phyloP scores from a whole-genome alignment of 495 filamentous ascomycete species.

The Neurospora hispaniola region DNA sequence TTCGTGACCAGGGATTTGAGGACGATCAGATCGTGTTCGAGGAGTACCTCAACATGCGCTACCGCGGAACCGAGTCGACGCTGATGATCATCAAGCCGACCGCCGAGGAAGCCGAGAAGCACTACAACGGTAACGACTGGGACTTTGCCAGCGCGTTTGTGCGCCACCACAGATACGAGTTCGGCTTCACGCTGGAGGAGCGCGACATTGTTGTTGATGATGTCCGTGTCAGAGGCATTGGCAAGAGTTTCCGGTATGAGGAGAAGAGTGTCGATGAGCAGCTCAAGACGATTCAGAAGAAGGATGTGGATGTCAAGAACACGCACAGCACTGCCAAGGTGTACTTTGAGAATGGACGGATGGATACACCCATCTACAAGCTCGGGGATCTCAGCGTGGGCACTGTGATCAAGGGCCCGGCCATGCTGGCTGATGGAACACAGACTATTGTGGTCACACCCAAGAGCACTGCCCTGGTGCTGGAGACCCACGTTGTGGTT shows the following conservation, averaged over 20 bases:
- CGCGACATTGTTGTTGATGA: conserved; percentile 90
- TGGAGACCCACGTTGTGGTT: conserved; percentile 62
- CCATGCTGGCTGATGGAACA: conserved; percentile 86
- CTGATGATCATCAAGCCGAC: conserved; percentile 68
- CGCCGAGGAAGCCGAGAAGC: conserved; percentile 45
- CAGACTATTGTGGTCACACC: conserved; percentile 93
- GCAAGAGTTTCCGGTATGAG: conserved; percentile 67
- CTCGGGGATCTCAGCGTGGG: conserved; percentile 67
- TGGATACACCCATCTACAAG: conserved; percentile 77
- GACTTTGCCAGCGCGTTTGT: conserved; percentile 78
- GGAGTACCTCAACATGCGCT: conserved; percentile 84
- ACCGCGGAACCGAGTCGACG: conserved; percentile 77
- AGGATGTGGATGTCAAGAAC: conserved; percentile 40
- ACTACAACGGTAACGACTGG: conserved; percentile 56
- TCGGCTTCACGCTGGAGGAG: conserved; percentile 83
- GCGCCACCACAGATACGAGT: conserved; percentile 82
- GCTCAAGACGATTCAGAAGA: conserved; percentile 51
- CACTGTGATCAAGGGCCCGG: conserved; percentile 72
- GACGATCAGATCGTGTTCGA: conserved; percentile 67
- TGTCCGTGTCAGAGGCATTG: conserved; percentile 80
- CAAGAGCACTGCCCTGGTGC: conserved; percentile 59
- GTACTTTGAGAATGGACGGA: conserved; percentile 64
- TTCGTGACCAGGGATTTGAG: conserved; percentile 65
- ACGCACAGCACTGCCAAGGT: conserved; percentile 45
- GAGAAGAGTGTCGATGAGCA: conserved; percentile 75